Conservation (phyloP, 352 stramenopile genomes). For the Peronospora destructor region DNA sequence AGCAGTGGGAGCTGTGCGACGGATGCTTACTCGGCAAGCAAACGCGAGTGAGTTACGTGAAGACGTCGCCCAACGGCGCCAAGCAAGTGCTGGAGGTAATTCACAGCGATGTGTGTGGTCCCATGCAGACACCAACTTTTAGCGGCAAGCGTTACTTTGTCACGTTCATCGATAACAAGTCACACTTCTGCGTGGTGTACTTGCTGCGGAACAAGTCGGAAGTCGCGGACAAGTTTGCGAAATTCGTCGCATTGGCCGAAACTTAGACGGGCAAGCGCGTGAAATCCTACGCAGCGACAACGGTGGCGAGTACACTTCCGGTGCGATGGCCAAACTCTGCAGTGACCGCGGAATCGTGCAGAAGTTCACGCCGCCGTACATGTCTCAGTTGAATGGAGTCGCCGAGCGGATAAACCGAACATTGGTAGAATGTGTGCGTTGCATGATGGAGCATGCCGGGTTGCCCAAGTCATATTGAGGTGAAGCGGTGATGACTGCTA, state of each 20-base stretch:
- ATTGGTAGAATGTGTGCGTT: background rate
- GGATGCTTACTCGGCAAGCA: no score
- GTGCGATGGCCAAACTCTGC: conserved; percentile 8
- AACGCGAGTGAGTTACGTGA: no score
- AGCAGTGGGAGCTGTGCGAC: no score
- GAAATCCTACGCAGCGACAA: conserved; percentile 7
- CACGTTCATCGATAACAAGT: no score
- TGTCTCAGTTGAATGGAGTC: conserved; percentile 12
- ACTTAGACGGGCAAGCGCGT: conserved; percentile 8
- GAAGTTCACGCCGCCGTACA: conserved; percentile 18
- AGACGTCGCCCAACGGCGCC: no score
- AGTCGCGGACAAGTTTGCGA: conserved; percentile 15
- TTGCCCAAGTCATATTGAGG: conserved; percentile 1
- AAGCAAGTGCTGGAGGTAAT: no score
- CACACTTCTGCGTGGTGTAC: no score
- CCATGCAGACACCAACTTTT: no score
- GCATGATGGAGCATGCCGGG: conserved; percentile 6
- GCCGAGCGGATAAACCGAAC: conserved; percentile 11
- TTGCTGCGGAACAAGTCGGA: conserved; percentile 32
- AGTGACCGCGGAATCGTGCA: conserved; percentile 4
- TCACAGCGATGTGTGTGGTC: no score
- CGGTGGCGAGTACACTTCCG: conserved; percentile 6
- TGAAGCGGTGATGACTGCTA: conserved; percentile 4
- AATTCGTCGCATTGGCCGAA: conserved; percentile 9
- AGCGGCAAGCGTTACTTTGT: no score